Percentiles rank a stretch among this genome's conserved stretches.
Conservation (phyloP, 768 basidiomycete species). For the Chlorophyllum brunneum region DNA sequence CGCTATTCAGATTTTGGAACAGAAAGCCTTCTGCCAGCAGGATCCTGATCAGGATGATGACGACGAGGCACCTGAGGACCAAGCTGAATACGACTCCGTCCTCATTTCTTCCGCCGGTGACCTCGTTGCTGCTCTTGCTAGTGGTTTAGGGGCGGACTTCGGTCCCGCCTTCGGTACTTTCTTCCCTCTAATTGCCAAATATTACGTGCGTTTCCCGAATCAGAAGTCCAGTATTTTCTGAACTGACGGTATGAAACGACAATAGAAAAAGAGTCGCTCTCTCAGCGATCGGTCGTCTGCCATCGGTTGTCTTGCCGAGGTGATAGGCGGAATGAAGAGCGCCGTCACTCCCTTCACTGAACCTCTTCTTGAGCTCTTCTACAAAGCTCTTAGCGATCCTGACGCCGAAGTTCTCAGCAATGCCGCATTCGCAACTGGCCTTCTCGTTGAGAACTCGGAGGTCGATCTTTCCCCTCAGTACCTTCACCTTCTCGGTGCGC, state of each 20-base stretch:
- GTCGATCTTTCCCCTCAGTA: slow-evolving; percentile 82
- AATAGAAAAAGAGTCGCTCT: slow-evolving; percentile 79
- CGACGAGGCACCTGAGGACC: slow-evolving; percentile 82
- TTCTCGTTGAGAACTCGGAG: slow-evolving; percentile 84
- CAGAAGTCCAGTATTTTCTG: background rate
- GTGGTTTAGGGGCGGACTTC: slow-evolving; percentile 83
- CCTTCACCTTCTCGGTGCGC: slow-evolving; percentile 67
- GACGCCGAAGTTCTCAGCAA: slow-evolving; percentile 96
- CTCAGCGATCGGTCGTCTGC: slow-evolving; percentile 90
- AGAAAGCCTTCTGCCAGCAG: slow-evolving; percentile 95
- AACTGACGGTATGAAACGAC: background rate
- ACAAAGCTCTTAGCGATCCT: slow-evolving; percentile 72
- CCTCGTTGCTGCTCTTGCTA: slow-evolving; percentile 85
- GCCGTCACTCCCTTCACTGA: slow-evolving; percentile 84
- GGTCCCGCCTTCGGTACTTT: slow-evolving; percentile 78
- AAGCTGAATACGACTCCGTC: slow-evolving; percentile 95
- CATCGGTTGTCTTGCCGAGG: slow-evolving; percentile 92
- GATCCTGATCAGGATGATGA: slow-evolving; percentile 91
- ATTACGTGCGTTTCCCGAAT: slow-evolving; percentile 64
- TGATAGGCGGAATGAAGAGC: slow-evolving; percentile 87
- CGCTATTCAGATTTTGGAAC: slow-evolving; percentile 82
- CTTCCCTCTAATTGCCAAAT: slow-evolving; percentile 86
- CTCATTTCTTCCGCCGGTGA: slow-evolving; percentile 93
- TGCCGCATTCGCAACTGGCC: slow-evolving; percentile 90
- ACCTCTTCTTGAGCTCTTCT: slow-evolving; percentile 79